A percentile compares a stretch with the other conserved stretches of the same genome.
These are phyloP conservation scores for Debaryomyces prosopidis DNA, from an alignment of 805 yeast genomes.

Conservation along the genomic window DNA sequence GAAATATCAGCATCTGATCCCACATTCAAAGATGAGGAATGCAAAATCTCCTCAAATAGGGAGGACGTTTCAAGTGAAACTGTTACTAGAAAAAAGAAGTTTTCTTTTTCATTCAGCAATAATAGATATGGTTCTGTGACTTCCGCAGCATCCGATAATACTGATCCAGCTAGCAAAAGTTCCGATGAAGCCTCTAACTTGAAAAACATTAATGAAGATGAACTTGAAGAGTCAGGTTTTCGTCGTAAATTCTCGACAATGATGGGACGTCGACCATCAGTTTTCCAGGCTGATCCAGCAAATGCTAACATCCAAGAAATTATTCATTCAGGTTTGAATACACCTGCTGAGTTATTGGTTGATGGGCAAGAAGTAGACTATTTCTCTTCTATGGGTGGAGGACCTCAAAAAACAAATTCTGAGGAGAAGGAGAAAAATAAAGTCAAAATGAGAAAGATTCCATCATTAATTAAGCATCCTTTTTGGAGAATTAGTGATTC, in stretches of 20 bases:
- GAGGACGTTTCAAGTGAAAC: neutral
- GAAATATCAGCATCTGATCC: conserved; percentile 3
- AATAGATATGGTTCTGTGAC: conserved; percentile 1
- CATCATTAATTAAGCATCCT: conserved; percentile 57
- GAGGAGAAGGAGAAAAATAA: conserved; percentile 9
- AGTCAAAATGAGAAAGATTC: conserved; percentile 51
- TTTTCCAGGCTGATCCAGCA: conserved; percentile 38
- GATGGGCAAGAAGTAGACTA: conserved; percentile 30
- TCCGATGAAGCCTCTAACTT: neutral
- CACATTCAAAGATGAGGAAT: conserved; percentile 3
- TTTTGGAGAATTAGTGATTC: conserved; percentile 89
- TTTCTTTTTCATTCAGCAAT: conserved; percentile 4
- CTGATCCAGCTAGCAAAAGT: neutral
- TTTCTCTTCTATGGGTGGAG: conserved; percentile 12
- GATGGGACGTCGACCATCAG: conserved; percentile 44
- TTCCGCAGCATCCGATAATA: neutral
- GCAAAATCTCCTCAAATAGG: neutral
- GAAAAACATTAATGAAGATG: conserved; percentile 11
- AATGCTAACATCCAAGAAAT: conserved; percentile 38
- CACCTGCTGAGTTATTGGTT: conserved; percentile 43
- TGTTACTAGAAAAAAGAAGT: conserved; percentile 1
- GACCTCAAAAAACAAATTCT: conserved; percentile 6
- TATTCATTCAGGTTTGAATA: conserved; percentile 37
- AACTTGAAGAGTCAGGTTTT: conserved; percentile 23
- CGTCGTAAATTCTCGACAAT: conserved; percentile 37